These are phyloP conservation scores for Asterophora parasitica DNA, from an alignment of 768 basidiomycete genomes.

Conservation along the genomic window DNA sequence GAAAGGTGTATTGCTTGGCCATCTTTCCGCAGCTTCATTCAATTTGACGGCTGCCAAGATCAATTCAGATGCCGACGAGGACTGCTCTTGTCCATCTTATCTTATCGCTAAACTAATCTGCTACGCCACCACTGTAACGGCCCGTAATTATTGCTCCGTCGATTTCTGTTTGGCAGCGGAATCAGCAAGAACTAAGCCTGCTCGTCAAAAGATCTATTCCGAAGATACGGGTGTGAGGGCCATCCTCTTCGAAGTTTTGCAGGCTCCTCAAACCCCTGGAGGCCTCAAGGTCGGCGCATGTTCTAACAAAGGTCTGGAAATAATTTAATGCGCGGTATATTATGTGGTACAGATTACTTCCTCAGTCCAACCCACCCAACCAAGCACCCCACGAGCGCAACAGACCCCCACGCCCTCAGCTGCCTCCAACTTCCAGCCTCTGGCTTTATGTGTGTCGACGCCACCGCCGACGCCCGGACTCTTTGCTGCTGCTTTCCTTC, in stretches of 20 bases:
- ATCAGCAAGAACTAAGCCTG: no score
- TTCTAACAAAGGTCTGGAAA: no score
- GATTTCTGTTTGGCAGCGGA: no score
- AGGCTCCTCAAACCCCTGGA: not conserved
- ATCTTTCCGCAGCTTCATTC: no score
- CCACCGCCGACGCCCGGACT: not conserved
- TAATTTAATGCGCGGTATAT: not conserved
- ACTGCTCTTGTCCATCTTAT: not conserved
- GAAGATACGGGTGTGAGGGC: no score
- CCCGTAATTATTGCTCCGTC: no score
- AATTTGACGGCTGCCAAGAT: not conserved
- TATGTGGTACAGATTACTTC: constrained; percentile 9
- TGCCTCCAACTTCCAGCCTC: constrained; percentile 6
- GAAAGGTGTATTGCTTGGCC: no score
- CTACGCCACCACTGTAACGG: no score
- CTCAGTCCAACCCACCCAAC: constrained; percentile 25
- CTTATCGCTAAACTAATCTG: not conserved
- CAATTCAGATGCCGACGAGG: no score
- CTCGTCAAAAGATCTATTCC: no score
- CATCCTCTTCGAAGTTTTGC: no score
- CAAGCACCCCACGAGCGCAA: constrained; percentile 23
- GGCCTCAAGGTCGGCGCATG: not conserved
- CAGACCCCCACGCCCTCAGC: constrained; percentile 25
- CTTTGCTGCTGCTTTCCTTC: not conserved
- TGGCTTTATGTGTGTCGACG: not conserved